Evolutionary conservation across 2,329 filamentous ascomycete species (phyloP).

Genomic region (Colletotrichum eleusines): DNA sequence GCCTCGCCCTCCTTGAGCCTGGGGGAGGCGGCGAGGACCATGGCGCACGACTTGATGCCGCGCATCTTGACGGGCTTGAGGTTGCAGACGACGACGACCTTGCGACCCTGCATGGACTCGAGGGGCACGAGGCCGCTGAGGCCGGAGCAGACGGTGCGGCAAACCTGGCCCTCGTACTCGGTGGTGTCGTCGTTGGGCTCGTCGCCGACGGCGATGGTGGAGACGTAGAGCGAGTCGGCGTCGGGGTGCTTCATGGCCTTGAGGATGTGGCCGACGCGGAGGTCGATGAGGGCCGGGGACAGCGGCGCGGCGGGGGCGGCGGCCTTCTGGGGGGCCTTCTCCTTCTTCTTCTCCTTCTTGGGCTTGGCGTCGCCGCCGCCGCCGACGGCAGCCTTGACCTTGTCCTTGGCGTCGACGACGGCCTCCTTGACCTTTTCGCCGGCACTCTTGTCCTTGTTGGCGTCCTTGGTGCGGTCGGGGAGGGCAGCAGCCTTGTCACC

Average conservation of each 20-base stretch:
- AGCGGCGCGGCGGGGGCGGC: conserved; percentile 79
- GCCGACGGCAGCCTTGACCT: conserved; percentile 58
- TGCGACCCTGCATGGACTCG: conserved; percentile 96
- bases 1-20: conserved; percentile 82
- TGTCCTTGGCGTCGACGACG: conserved; percentile 61
- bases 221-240: conserved; percentile 94
- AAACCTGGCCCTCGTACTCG: conserved; percentile 91
- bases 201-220: conserved; percentile 95
- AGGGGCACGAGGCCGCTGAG: conserved; percentile 93
- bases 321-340: conserved; percentile 80
- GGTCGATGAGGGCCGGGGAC: conserved; percentile 89
- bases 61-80: conserved; percentile 99
- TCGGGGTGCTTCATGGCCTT: conserved; percentile 97
- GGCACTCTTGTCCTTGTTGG: conserved; percentile 65
- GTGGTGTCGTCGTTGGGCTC: conserved; percentile 88
- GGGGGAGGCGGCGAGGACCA: conserved; percentile 97
- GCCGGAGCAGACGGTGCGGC: conserved; percentile 96
- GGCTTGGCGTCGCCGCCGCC: conserved; percentile 57
- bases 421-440: conserved; percentile 61
- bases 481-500: conserved; percentile 62
- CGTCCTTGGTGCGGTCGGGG: conserved; percentile 71
- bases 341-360: conserved; percentile 94
- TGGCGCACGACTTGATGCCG: conserved; percentile 80
- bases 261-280: conserved; percentile 96
- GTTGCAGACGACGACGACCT: conserved; percentile 96